phyloP scores from a whole-genome alignment of 2,329 filamentous ascomycete genomes.

The Calonectria pauciramosa region DNA sequence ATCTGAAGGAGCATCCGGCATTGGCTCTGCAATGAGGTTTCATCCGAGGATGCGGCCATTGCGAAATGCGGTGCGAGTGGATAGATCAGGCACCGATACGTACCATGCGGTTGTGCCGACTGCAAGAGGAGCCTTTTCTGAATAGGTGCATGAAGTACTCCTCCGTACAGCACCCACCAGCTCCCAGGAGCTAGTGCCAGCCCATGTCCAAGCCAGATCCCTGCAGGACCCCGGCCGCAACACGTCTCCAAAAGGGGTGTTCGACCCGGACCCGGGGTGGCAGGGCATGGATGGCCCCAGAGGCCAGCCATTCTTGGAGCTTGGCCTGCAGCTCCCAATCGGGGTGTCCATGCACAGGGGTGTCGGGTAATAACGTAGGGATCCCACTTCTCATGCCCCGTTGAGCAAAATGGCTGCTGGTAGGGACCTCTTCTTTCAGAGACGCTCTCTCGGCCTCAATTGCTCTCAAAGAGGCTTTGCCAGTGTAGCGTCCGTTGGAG shows the following conservation, averaged over 20 bases:
- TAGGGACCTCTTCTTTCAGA: not conserved
- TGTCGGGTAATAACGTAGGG: conserved; percentile 26
- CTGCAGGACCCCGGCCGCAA: conserved; percentile 23
- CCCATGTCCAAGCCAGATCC: conserved; percentile 10
- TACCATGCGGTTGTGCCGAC: conserved; percentile 21
- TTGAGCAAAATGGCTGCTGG: conserved; percentile 1
- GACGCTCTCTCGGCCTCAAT: not conserved
- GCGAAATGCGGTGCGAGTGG: not conserved
- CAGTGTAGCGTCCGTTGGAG: not conserved
- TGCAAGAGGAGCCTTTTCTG: conserved; percentile 4
- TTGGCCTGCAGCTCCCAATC: conserved; percentile 23
- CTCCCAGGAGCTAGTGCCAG: conserved; percentile 14
- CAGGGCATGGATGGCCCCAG: not conserved
- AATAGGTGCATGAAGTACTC: conserved; percentile 6
- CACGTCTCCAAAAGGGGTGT: conserved; percentile 26
- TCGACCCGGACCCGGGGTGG: conserved; percentile 13
- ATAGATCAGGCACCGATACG: conserved; percentile 6
- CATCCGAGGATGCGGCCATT: not conserved
- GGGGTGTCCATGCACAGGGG: conserved; percentile 22
- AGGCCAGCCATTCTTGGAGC: conserved; percentile 23
- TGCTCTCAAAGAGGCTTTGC: not conserved
- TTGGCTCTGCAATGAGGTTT: not conserved
- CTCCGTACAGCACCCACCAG: conserved; percentile 1
- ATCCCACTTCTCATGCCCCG: conserved; percentile 22
- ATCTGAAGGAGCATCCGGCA: conserved; percentile 3